Conservation (phyloP, 768 basidiomycete genomes). For the Mycena belliarum region DNA sequence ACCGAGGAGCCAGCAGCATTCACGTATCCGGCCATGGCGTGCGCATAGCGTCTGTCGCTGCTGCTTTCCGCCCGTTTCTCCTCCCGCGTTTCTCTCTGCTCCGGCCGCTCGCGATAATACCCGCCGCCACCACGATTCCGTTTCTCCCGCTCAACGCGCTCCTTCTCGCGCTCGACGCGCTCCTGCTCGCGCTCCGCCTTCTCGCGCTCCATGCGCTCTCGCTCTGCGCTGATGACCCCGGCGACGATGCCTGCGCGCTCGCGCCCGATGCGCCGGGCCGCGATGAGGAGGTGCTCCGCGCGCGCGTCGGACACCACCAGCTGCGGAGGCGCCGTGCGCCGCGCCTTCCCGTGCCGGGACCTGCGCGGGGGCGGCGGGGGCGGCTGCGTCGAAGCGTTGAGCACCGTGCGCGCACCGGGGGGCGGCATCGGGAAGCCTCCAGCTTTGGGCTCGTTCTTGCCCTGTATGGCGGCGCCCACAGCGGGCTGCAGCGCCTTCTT, state of each 20-base stretch:
- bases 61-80: neutral
- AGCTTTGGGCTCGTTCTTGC: neutral
- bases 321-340: constrained; percentile 24
- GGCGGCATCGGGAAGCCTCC: constrained; percentile 3
- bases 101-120: constrained; percentile 14
- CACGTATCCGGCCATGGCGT: constrained; percentile 6
- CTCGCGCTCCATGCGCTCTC: constrained; percentile 36
- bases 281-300: constrained; percentile 68
- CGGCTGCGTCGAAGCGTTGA: constrained; percentile 8
- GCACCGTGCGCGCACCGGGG: constrained; percentile 15
- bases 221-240: constrained; percentile 46
- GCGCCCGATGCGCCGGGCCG: constrained; percentile 68
- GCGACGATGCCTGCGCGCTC: constrained; percentile 58
- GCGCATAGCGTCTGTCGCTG: constrained; percentile 10
- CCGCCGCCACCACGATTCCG: constrained; percentile 22
- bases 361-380: constrained; percentile 2
- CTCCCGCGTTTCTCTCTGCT: neutral
- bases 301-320: constrained; percentile 62
- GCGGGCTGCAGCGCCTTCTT: constrained; percentile 21
- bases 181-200: constrained; percentile 33
- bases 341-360: constrained; percentile 20
- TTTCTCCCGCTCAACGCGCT: constrained; percentile 29
- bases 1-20: neutral
- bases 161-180: constrained; percentile 29
- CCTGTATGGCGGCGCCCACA: neutral